Evolutionary conservation across 768 basidiomycete genomes (phyloP).

Genomic region (Hericium coralloides): DNA sequence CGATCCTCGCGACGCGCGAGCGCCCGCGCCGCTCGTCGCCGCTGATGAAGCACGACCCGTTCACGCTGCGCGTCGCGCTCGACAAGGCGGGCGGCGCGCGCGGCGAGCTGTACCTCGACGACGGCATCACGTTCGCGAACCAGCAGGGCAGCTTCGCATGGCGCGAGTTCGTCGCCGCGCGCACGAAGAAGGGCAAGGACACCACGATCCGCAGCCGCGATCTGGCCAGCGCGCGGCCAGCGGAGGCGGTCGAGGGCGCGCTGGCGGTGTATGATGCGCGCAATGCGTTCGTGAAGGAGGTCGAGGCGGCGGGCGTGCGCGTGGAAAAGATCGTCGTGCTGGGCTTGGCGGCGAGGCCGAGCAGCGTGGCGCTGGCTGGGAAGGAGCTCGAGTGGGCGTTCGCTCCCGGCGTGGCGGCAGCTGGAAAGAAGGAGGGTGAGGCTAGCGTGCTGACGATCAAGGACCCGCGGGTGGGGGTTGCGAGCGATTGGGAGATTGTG

Average conservation of each 20-base stretch:
- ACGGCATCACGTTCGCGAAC: constrained; percentile 78
- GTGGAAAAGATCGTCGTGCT: constrained; percentile 79
- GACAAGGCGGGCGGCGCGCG: constrained; percentile 46
- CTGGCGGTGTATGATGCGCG: constrained; percentile 39
- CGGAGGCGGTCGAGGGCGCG: constrained; percentile 41
- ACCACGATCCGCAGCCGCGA: constrained; percentile 44
- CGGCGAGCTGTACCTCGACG: constrained; percentile 93
- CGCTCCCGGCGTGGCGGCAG: constrained; percentile 45
- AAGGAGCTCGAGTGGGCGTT: constrained; percentile 61
- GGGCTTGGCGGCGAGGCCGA: constrained; percentile 59
- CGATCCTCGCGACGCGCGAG: constrained; percentile 81
- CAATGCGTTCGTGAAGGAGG: constrained; percentile 62
- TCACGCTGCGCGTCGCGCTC: constrained; percentile 82
- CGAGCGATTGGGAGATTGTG: constrained; percentile 57
- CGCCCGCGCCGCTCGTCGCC: constrained; percentile 79
- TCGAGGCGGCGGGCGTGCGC: constrained; percentile 48
- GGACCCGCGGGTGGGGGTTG: constrained; percentile 54
- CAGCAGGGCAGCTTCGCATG: constrained; percentile 74
- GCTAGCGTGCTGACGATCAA: constrained; percentile 69
- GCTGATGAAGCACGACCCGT: constrained; percentile 87
- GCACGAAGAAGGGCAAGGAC: constrained; percentile 35
- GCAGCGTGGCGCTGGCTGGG: constrained; percentile 42
- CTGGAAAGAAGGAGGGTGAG: constrained; percentile 49
- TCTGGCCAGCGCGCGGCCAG: constrained; percentile 35
- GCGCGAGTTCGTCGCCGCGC: constrained; percentile 62